Base-by-base conservation (phyloP, 768 basidiomycete species). In the Porpolomopsis calyptriformis region DNA sequence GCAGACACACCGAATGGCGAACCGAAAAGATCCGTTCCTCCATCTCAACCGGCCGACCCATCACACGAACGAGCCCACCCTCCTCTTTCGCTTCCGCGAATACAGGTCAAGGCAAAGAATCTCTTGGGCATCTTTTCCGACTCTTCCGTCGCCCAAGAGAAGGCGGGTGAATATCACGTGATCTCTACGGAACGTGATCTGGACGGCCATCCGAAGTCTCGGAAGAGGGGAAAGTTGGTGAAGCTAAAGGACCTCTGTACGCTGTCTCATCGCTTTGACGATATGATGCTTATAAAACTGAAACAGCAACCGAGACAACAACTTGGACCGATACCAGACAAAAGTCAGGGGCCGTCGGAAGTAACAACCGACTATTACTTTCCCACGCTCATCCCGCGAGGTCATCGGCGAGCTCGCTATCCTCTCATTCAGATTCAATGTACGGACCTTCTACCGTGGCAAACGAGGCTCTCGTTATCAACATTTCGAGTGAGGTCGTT, bases 241-340 rank as follows among this genome's bases (percentile, higher is more conserved):
- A 31, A 31, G 14, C 29, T 14, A 14, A 31, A 14, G 14, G 29
- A 31, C 14, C 7, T 31, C 7, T 7, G 29, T 31, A 14, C 29
- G 29, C 7, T 31, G 29, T 31, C 29, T 19, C 18, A 37, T 37
- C 36, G 36, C 16, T 37, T 6, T 37, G 16, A 19, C 11, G 16
- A 4, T 20, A 16, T 39, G 37, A 39, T 18, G 20, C 37, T 39
- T 2, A 39, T 4, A 6, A 20, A n/a, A 12, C 4, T 19, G 37
- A 39, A 39, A 39, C 37, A 39, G 37, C 20, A 39, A 39, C 37
- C 20, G 37, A 39, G 37, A 39, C 20, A n/a, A 39, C 37, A 22
- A 19, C 20, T 4, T 31, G 7, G 7, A 7, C 29, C 29, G 29
- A 14, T 14, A 7, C 29, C 7, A 14, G 29, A 14, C 29, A 14